These are phyloP conservation scores for Paralagenidium karlingii DNA, from an alignment of 352 stramenopile genomes.

Conservation along the genomic window DNA sequence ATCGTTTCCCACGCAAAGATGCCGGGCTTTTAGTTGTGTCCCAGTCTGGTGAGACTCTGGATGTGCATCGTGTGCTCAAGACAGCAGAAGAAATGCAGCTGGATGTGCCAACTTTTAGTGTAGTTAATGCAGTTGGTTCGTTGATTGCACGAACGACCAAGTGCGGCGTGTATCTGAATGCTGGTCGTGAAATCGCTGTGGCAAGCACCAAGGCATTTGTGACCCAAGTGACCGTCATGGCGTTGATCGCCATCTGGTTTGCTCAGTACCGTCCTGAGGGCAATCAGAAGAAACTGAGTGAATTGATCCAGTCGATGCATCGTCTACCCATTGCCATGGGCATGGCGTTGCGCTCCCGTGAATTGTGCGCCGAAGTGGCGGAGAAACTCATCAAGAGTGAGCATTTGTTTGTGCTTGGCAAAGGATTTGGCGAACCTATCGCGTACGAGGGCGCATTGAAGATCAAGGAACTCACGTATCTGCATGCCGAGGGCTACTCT, in stretches of 20 bases:
- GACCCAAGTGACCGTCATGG: conserved; percentile 91
- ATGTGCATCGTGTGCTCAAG: conserved; percentile 92
- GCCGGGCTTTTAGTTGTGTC: conserved; percentile 92
- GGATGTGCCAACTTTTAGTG: conserved; percentile 81
- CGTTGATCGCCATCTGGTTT: conserved; percentile 85
- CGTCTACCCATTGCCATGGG: conserved; percentile 96
- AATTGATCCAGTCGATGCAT: conserved; percentile 93
- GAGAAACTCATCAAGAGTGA: conserved; percentile 82
- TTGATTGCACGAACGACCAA: conserved; percentile 91
- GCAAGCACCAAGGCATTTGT: conserved; percentile 99
- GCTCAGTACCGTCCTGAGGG: conserved; percentile 79
- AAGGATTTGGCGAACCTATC: conserved; percentile 90
- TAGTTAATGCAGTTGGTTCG: conserved; percentile 96
- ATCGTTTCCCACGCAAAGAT: conserved; percentile 82
- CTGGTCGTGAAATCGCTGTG: conserved; percentile 95
- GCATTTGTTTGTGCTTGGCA: conserved; percentile 93
- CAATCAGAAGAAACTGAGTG: conserved; percentile 74
- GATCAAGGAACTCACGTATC: conserved; percentile 99
- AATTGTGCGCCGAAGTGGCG: conserved; percentile 86
- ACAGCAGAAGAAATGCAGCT: conserved; percentile 57
- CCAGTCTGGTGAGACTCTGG: conserved; percentile 97
- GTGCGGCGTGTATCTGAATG: conserved; percentile 97
- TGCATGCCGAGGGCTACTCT: conserved; percentile 97
- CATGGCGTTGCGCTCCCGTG: conserved; percentile 90
- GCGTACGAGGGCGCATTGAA: conserved; percentile 97